These are phyloP conservation scores for Beta vulgaris DNA, from an alignment of 148 eudicot genomes.

Conservation along the genomic window DNA sequence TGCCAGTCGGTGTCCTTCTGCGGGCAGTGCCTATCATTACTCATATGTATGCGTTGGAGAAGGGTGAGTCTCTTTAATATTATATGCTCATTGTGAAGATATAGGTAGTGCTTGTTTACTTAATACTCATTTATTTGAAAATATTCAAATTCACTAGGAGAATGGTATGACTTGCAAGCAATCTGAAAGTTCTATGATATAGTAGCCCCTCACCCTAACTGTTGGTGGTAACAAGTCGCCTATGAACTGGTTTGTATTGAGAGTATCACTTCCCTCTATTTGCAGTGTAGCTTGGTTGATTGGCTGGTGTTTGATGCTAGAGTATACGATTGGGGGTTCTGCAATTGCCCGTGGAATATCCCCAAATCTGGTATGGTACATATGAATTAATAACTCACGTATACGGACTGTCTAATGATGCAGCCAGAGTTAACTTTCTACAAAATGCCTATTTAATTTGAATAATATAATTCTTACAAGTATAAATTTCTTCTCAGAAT, in stretches of 20 bases:
- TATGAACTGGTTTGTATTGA: background rate
- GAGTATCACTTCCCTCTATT: background rate
- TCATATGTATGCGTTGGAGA: conserved; percentile 83
- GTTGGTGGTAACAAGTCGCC: too few relatives aligned
- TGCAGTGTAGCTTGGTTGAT: conserved; percentile 84
- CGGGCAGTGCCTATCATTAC: conserved; percentile 93
- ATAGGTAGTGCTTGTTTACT: background rate
- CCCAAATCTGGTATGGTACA: conserved; percentile 62
- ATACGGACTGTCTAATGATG: background rate
- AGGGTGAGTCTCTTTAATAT: conserved; percentile 47
- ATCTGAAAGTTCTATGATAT: background rate
- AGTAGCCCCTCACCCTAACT: background rate
- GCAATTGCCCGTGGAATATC: conserved; percentile 94
- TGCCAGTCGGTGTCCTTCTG: conserved; percentile 93
- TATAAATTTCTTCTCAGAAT: background rate
- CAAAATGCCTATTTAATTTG: background rate
- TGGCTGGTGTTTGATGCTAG: conserved; percentile 80
- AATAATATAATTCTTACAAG: background rate
- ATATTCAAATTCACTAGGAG: background rate
- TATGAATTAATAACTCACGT: background rate
- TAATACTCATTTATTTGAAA: background rate
- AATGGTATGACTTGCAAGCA: background rate
- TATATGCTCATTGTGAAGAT: background rate
- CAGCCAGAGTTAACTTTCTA: background rate
- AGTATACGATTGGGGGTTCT: conserved; percentile 82